Evolutionary conservation across 495 filamentous ascomycete genomes (phyloP), one percentile per base, ranked within the genome.

Genomic region (Clavariopsis aquatica): DNA sequence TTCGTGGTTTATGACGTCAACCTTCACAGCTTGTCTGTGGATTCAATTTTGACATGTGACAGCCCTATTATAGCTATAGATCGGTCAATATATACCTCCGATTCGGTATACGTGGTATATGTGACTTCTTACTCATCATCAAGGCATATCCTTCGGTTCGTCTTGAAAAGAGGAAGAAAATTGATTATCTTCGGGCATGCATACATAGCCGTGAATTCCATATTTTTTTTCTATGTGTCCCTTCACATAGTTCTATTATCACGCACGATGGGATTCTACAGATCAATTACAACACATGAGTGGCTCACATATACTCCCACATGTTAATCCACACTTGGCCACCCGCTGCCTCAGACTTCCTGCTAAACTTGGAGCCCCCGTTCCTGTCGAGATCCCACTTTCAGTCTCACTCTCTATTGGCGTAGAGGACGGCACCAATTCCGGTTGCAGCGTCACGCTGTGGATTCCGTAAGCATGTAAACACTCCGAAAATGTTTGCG

Each of bases 401-500:
- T 7, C 36, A 20, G 24, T 31, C n/a, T 36, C 51, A 5, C 27
- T 55, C 28, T 22, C 62, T 10, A 2, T 38, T 34, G 20, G 49
- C 10, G n/a, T 20, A 2, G 15, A 36, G 1, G 22, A 53, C 38
- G 64, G 49, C 43, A 43, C 47, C 20, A 76, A 64, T 36, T 83
- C 81, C 0, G 81, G 81, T 67, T 83, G 81, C 43, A 84, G 57
- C 15, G 81, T 82, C 1, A 68, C 73, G n/a, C 77, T 80, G 69
- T 84, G 79, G 19, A 84, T 77, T 3, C 82, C 82, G 65, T 82
- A 84, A 6, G 78, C 78, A 71, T 81, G 78, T 41, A 84, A 76
- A 62, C 81, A 83, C 52, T 83, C 77, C 15, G 74, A 75, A 23
- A 83, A 76, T 3, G 70, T 76, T 49, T 74, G 73, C 12, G 76